A percentile compares a stretch with the other conserved stretches of the same genome.
Conservation (phyloP, 306 rosid species). For the Vicia faba region DNA sequence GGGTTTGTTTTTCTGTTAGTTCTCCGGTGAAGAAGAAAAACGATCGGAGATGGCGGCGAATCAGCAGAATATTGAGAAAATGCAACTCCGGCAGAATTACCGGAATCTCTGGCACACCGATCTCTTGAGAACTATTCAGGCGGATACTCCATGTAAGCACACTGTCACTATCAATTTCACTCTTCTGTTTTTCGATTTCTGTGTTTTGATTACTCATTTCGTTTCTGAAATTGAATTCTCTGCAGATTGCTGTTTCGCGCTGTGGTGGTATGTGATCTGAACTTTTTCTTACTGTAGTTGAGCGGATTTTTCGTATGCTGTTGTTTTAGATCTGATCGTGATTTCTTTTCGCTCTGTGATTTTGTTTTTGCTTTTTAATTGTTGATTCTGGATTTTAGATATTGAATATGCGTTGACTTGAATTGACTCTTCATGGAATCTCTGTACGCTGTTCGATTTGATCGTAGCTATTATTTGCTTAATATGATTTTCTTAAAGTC, state of each 20-base stretch:
- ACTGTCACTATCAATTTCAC: constrained; percentile 3
- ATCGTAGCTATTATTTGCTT: background rate
- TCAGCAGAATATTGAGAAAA: constrained; percentile 64
- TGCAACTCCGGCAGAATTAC: constrained; percentile 77
- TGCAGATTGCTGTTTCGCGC: constrained; percentile 86
- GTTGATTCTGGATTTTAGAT: background rate
- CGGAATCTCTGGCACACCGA: constrained; percentile 89
- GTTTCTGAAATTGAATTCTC: background rate
- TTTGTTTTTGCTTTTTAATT: background rate
- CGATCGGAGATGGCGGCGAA: constrained; percentile 56
- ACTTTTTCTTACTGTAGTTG: background rate
- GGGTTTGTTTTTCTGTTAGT: background rate
- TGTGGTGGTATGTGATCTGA: constrained; percentile 64
- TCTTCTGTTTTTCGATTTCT: background rate
- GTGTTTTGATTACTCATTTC: constrained; percentile 24
- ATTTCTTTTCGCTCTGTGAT: background rate
- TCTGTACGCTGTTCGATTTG: no score
- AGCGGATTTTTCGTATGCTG: background rate
- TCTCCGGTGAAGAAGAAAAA: background rate
- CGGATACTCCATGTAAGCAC: constrained; percentile 68
- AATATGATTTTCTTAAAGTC: background rate
- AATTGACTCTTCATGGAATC: constrained; percentile 23
- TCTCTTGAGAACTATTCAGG: constrained; percentile 62
- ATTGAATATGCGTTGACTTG: constrained; percentile 35
- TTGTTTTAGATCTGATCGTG: constrained; percentile 24